Percentiles rank a stretch among this genome's conserved stretches.
Conservation (phyloP, 2,329 filamentous ascomycete genomes). For the Venturia effusa region DNA sequence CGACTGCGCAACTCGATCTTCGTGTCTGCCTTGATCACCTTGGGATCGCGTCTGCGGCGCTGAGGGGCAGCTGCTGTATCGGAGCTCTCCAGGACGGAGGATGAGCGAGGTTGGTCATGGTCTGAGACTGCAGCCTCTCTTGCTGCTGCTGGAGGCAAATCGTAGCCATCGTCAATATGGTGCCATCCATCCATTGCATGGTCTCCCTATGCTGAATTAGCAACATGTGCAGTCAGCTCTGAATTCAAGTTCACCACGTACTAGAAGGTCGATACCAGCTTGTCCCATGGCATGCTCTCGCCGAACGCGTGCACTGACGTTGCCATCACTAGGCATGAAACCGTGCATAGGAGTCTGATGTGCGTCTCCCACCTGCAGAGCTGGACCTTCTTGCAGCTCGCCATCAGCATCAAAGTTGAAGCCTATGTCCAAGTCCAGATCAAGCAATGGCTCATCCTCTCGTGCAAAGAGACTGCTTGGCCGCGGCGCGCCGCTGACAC, state of each 20-base stretch:
- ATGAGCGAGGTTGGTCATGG: background rate
- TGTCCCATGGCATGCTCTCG: background rate
- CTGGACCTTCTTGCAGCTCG: conserved; percentile 32
- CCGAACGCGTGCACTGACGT: conserved; percentile 1
- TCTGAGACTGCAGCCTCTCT: background rate
- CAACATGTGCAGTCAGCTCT: background rate
- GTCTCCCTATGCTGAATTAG: background rate
- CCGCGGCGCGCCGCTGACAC: conserved; percentile 20
- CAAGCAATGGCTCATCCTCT: background rate
- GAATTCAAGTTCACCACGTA: background rate
- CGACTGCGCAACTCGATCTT: conserved; percentile 43
- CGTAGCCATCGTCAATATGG: conserved; percentile 3
- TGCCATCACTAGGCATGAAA: conserved; percentile 7
- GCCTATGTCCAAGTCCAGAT: conserved; percentile 32
- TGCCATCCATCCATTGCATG: background rate
- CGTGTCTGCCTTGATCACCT: conserved; percentile 36
- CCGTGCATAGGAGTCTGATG: background rate
- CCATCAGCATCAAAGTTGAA: conserved; percentile 53
- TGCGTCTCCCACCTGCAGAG: background rate
- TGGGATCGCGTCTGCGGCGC: conserved; percentile 26
- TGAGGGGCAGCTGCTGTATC: conserved; percentile 6
- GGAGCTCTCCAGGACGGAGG: background rate
- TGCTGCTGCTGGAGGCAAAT: conserved; percentile 1
- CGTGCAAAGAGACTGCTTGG: conserved; percentile 32
- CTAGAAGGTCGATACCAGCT: background rate